Base-by-base conservation (phyloP, 352 stramenopile genomes). In the Phytophthora sansomeana region DNA sequence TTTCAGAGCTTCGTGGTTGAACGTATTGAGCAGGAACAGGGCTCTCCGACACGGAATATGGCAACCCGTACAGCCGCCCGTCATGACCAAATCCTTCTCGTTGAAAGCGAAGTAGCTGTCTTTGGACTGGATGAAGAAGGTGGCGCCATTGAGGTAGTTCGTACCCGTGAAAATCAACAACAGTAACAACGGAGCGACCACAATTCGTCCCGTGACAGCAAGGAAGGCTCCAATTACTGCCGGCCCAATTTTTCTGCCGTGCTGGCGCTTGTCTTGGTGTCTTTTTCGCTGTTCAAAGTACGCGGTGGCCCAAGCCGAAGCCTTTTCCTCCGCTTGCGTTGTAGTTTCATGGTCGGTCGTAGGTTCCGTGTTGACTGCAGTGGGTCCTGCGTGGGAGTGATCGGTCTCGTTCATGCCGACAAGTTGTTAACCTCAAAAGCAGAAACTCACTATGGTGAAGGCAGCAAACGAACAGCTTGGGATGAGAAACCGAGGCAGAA, bases 31-130 rank as follows among this genome's bases (percentile, higher is more conserved):
- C n/a, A 29, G 24, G 29, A 26, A 11, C 16, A 64, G 8, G 2
- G 21, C 54, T 10, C 13, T 35, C 13, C 19, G 14, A 29, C 52
- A 60, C 39, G 38, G 49, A 30, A 43, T 42, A 5, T 30, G 35
- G 35, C 35, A 41, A 16, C 35, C 17, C 7, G 49, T 57, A 14
- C 56, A 64, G 2, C 56, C 56, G 2, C 44, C 57, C 6, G 41
- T 38, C 46, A 65, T 65, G 14, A 57, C 38, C 5, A 54, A 8
- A 16, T 58, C 47, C 24, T 51, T 65, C 41, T 65, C 44, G 3
- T 51, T 64, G 38, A 59, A 69, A 0, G 61, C 53, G 29, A 64
- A 69, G 38, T 59, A 69, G 11, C 39, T 58, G 9, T 69, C 53
- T 5, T 64, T 42, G 5, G 61, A 2, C 8, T n/a, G 33, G 44